Conservation (phyloP, 306 rosid species). For the Fragaria ananassa region DNA sequence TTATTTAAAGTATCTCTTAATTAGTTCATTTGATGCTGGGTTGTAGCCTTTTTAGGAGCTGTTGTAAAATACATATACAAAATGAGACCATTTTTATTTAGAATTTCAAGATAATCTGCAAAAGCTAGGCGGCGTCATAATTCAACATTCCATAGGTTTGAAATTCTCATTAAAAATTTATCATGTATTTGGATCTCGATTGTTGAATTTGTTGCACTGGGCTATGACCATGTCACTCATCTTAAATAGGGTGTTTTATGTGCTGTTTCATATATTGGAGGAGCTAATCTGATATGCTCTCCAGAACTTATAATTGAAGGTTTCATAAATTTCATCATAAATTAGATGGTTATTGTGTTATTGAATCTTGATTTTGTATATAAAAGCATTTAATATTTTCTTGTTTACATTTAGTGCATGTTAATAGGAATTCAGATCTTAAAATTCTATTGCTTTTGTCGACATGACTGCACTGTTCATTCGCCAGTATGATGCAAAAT, state of each 20-base stretch:
- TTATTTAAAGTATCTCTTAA: neutral
- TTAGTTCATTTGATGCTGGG: neutral
- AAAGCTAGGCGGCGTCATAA: neutral
- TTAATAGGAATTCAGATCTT: neutral
- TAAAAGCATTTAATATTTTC: neutral
- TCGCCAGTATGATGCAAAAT: neutral
- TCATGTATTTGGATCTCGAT: neutral
- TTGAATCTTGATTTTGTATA: neutral
- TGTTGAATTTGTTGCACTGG: neutral
- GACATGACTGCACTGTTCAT: neutral
- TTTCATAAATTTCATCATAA: neutral
- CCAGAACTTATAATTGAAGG: neutral
- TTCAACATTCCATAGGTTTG: neutral
- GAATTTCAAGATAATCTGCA: neutral
- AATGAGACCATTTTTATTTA: neutral
- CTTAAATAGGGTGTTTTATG: neutral
- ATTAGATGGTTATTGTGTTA: neutral
- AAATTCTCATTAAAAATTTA: neutral
- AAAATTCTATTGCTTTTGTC: neutral
- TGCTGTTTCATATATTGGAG: neutral
- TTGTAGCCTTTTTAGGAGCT: slow-evolving; percentile 12
- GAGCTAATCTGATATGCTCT: neutral
- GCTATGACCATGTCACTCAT: neutral
- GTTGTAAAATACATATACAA: neutral
- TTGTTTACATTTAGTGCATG: neutral